A percentile compares a stretch with the other conserved stretches of the same genome.
Conservation (phyloP, 2,329 filamentous ascomycete genomes). For the Pseudogymnoascus sp. region DNA sequence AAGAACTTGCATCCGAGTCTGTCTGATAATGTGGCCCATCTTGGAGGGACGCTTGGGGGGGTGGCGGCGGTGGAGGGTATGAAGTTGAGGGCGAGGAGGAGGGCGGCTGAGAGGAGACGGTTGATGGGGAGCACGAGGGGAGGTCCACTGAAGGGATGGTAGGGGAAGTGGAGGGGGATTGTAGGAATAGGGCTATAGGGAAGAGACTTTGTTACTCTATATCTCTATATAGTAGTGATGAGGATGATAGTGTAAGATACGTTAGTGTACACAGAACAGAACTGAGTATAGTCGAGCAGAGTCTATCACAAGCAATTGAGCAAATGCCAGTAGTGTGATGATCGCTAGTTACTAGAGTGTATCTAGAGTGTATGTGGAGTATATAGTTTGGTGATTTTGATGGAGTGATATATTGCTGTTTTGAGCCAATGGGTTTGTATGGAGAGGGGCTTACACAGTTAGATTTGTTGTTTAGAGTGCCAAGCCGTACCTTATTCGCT, state of each 20-base stretch:
- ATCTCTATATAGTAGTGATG: neutral
- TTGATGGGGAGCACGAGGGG: constrained; percentile 19
- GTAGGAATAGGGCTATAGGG: neutral
- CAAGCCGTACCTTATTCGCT: constrained; percentile 5
- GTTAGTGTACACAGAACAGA: neutral
- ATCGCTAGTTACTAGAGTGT: neutral
- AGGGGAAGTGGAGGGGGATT: neutral
- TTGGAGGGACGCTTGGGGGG: constrained; percentile 30
- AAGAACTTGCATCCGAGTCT: constrained; percentile 14
- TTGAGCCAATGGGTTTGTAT: neutral
- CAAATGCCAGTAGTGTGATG: neutral
- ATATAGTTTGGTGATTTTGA: neutral
- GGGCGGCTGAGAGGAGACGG: constrained; percentile 20
- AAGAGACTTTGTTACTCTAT: neutral
- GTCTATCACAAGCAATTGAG: neutral
- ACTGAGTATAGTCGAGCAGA: neutral
- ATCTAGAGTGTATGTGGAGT: neutral
- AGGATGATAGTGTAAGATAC: neutral
- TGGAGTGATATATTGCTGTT: neutral
- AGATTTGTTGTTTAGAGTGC: neutral
- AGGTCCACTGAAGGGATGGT: constrained; percentile 18
- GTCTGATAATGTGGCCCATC: constrained; percentile 32
- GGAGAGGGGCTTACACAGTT: neutral
- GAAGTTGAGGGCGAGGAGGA: constrained; percentile 19
- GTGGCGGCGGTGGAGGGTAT: constrained; percentile 22